Evolutionary conservation across 2,329 filamentous ascomycete species (phyloP).

Genomic region (Geosmithia putterillii): DNA sequence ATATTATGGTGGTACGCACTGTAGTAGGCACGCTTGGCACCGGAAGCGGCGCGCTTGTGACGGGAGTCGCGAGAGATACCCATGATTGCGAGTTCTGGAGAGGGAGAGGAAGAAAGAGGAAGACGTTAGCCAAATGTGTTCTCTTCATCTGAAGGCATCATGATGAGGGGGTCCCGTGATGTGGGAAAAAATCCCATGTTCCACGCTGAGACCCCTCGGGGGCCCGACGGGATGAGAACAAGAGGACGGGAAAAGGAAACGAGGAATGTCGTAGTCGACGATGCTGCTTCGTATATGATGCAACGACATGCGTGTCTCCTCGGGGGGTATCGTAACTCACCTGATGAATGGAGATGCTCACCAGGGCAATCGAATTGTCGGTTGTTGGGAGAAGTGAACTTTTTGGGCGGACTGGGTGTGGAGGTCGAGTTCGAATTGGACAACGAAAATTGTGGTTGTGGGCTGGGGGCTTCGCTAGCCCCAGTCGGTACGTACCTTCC

Average conservation of each 20-base stretch:
- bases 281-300: background rate
- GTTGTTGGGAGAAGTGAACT: conserved; percentile 21
- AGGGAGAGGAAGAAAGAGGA: conserved; percentile 8
- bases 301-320: background rate
- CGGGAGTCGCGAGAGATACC: conserved; percentile 99
- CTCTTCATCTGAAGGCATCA: background rate
- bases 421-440: conserved; percentile 20
- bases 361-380: conserved; percentile 35
- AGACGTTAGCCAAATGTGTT: conserved; percentile 9
- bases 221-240: background rate
- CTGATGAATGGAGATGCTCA: conserved; percentile 35
- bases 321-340: conserved; percentile 19
- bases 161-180: background rate
- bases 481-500: conserved; percentile 16
- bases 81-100: conserved; percentile 69
- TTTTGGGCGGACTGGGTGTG: conserved; percentile 17
- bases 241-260: background rate
- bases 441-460: conserved; percentile 28
- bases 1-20: conserved; percentile 40
- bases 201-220: background rate
- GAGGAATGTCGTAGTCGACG: background rate
- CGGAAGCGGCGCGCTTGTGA: conserved; percentile 99
- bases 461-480: conserved; percentile 20
- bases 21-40: conserved; percentile 94
- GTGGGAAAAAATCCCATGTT: background rate